Conservation (phyloP, 2,329 filamentous ascomycete species). For the Piedraia hortae region DNA sequence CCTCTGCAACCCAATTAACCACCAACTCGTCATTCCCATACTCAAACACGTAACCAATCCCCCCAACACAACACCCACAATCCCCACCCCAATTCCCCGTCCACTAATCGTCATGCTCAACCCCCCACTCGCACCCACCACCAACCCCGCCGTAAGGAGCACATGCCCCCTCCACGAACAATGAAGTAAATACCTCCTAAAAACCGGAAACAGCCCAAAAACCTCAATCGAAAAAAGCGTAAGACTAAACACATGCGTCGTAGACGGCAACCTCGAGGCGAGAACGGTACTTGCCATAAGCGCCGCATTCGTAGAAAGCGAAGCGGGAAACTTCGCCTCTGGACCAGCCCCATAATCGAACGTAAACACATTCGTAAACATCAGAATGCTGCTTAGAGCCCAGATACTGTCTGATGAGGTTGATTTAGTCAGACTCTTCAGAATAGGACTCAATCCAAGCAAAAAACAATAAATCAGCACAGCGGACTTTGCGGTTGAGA, state of each 20-base stretch:
- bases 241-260: conserved; percentile 79
- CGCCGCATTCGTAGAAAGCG: conserved; percentile 77
- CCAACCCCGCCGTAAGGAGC: conserved; percentile 43
- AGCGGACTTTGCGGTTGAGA: conserved; percentile 75
- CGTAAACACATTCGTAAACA: conserved; percentile 89
- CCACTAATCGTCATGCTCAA: conserved; percentile 33
- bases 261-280: conserved; percentile 65
- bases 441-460: conserved; percentile 73
- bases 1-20: conserved; percentile 86
- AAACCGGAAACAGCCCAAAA: conserved; percentile 92
- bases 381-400: conserved; percentile 81
- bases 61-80: conserved; percentile 51
- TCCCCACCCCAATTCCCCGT: conserved; percentile 26
- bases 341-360: conserved; percentile 71
- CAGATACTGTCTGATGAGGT: conserved; percentile 89
- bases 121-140: conserved; percentile 53
- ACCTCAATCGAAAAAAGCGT: conserved; percentile 94
- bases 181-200: conserved; percentile 63
- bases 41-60: conserved; percentile 45
- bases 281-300: conserved; percentile 91
- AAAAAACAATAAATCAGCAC: conserved; percentile 80
- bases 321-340: conserved; percentile 37
- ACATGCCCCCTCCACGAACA: conserved; percentile 62
- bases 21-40: conserved; percentile 92
- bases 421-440: conserved; percentile 84